These are phyloP conservation scores for Ceratocystis lukuohia DNA, from an alignment of 2,329 filamentous ascomycete species.

Conservation along the genomic window DNA sequence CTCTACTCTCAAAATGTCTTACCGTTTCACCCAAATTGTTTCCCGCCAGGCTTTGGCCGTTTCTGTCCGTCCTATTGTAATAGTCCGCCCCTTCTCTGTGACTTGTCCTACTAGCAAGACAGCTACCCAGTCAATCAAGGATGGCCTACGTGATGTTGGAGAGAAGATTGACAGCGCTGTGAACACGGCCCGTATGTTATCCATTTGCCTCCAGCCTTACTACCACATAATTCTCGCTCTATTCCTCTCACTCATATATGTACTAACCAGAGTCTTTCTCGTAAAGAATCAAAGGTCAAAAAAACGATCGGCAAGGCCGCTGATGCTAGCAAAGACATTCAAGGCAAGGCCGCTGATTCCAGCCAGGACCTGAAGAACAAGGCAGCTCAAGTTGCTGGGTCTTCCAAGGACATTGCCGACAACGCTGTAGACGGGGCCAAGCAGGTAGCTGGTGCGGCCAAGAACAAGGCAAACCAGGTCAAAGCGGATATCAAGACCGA, in stretches of 20 bases:
- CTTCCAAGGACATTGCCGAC: constrained; percentile 27
- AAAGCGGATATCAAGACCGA: constrained; percentile 34
- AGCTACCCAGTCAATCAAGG: constrained; percentile 43
- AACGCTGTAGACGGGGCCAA: constrained; percentile 29
- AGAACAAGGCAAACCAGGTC: constrained; percentile 31
- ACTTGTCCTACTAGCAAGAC: constrained; percentile 34
- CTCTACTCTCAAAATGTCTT: constrained; percentile 11
- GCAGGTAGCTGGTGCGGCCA: constrained; percentile 30
- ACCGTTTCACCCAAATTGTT: constrained; percentile 22
- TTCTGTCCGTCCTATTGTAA: constrained; percentile 6
- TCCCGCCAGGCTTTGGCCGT: constrained; percentile 31
- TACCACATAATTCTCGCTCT: background rate
- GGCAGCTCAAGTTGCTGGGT: constrained; percentile 23
- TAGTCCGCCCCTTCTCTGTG: constrained; percentile 39
- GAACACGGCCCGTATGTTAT: constrained; percentile 40
- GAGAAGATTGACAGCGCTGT: constrained; percentile 51
- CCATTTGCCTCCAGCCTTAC: background rate
- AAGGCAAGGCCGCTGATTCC: constrained; percentile 32
- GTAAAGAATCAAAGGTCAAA: constrained; percentile 22
- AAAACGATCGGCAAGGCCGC: constrained; percentile 25
- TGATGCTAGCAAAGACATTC: constrained; percentile 28
- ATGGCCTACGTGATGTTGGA: constrained; percentile 43
- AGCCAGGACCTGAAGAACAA: constrained; percentile 30
- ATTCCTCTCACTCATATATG: background rate
- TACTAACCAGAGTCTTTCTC: background rate